These are phyloP conservation scores for Mortierella sp. DNA, from an alignment of 371 early-diverging fungal genomes.

Conservation along the genomic window DNA sequence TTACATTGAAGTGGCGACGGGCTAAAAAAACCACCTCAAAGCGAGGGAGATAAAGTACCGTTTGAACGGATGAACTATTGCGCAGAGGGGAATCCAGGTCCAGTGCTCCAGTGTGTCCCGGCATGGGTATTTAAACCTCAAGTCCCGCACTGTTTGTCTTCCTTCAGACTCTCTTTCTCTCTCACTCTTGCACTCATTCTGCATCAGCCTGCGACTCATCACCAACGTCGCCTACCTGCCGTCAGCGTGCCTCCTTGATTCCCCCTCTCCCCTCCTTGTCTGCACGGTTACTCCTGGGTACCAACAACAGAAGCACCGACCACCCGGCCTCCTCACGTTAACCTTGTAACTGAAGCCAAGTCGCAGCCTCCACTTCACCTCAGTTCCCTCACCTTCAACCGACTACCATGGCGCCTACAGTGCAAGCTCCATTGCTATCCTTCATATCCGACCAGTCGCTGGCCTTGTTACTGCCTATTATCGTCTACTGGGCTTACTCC, in stretches of 20 bases:
- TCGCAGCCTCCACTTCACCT: neutral
- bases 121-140: too few species aligned
- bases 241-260: neutral
- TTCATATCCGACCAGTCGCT: conserved; percentile 68
- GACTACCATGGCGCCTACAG: conserved; percentile 44
- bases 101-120: too few species aligned
- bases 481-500: conserved; percentile 78
- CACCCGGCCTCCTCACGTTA: neutral
- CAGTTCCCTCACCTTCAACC: neutral
- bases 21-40: too few species aligned
- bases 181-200: neutral
- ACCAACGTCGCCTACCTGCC: too few species aligned
- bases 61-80: too few species aligned
- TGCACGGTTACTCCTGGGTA: too few species aligned
- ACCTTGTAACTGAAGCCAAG: neutral
- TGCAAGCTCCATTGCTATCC: conserved; percentile 52
- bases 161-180: neutral
- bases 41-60: too few species aligned
- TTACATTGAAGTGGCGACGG: too few species aligned
- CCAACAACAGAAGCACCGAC: conserved; percentile 4
- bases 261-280: neutral
- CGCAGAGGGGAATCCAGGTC: too few species aligned
- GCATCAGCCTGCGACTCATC: too few species aligned
- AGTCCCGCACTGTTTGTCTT: neutral
- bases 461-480: conserved; percentile 69